These are phyloP conservation scores for Rosa rugosa DNA, from an alignment of 306 rosid species.

Conservation along the genomic window DNA sequence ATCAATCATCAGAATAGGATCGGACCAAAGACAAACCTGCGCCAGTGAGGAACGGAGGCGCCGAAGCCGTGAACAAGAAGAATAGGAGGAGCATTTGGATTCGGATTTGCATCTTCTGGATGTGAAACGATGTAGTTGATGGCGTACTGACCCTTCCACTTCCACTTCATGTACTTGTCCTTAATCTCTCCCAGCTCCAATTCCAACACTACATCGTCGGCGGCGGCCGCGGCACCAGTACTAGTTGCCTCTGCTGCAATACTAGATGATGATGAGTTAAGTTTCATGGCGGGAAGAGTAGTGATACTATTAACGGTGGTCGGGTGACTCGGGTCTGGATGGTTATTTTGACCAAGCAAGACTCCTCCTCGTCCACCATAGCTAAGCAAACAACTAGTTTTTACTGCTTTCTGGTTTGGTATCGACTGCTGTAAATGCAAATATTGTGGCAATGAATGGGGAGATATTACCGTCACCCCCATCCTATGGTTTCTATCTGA, in stretches of 20 bases:
- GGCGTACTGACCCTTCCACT: slow-evolving; percentile 69
- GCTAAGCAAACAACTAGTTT: slow-evolving; percentile 1
- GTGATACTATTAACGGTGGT: neutral
- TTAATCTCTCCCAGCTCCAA: slow-evolving; percentile 53
- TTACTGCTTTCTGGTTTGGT: neutral
- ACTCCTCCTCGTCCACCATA: neutral
- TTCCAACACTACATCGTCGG: slow-evolving; percentile 15
- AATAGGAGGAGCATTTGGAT: slow-evolving; percentile 49
- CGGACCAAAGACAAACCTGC: slow-evolving; percentile 47
- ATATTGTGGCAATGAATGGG: slow-evolving; percentile 14
- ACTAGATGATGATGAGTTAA: slow-evolving; percentile 19
- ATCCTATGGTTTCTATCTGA: neutral
- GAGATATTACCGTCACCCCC: slow-evolving; percentile 25
- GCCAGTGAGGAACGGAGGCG: slow-evolving; percentile 95
- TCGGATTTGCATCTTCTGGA: slow-evolving; percentile 16
- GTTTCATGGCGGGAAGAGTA: neutral
- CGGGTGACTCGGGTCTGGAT: too few species aligned
- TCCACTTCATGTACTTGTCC: slow-evolving; percentile 58
- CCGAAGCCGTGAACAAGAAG: slow-evolving; percentile 96
- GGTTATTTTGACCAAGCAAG: neutral
- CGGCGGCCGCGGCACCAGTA: slow-evolving; percentile 24
- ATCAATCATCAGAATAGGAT: neutral
- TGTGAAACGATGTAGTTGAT: slow-evolving; percentile 65
- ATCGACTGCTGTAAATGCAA: slow-evolving; percentile 2
- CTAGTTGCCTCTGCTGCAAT: slow-evolving; percentile 18